Conservation (phyloP, 805 yeast genomes). For the Candida chilensis region DNA sequence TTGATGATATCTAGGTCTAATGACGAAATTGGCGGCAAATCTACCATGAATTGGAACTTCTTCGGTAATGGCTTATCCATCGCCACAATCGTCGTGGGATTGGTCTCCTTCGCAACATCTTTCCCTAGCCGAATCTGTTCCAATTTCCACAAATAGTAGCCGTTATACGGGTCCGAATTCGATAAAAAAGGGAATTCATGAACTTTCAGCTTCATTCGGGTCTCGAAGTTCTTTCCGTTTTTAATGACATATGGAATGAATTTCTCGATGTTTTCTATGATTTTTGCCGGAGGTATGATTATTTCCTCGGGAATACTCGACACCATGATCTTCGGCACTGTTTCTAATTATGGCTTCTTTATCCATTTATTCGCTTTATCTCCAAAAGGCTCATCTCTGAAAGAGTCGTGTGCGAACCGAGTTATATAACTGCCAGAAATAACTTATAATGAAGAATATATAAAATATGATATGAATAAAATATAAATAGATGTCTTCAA, state of each 20-base stretch:
- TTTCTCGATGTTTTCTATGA: constrained; percentile 49
- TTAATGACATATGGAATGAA: constrained; percentile 63
- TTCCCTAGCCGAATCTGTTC: constrained; percentile 9
- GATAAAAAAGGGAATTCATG: constrained; percentile 58
- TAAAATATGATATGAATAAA: no score
- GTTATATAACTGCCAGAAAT: no score
- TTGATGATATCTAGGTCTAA: constrained; percentile 65
- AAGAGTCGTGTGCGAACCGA: no score
- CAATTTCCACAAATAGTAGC: constrained; percentile 45
- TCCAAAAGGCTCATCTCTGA: no score
- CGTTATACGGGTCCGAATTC: constrained; percentile 42
- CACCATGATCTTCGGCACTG: no score
- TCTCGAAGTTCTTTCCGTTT: constrained; percentile 63
- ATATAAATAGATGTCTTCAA: no score
- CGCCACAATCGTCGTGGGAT: constrained; percentile 2
- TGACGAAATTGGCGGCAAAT: constrained; percentile 35
- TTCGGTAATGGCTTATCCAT: constrained; percentile 9
- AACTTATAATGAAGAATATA: no score
- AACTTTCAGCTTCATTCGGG: constrained; percentile 38
- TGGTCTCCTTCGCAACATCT: constrained; percentile 1
- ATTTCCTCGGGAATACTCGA: constrained; percentile 35
- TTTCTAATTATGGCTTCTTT: no score
- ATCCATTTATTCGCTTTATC: no score
- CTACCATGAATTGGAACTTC: constrained; percentile 14
- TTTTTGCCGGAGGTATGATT: constrained; percentile 45